These are phyloP conservation scores for Floccularia luteovirens DNA, from an alignment of 768 basidiomycete species.

Conservation along the genomic window DNA sequence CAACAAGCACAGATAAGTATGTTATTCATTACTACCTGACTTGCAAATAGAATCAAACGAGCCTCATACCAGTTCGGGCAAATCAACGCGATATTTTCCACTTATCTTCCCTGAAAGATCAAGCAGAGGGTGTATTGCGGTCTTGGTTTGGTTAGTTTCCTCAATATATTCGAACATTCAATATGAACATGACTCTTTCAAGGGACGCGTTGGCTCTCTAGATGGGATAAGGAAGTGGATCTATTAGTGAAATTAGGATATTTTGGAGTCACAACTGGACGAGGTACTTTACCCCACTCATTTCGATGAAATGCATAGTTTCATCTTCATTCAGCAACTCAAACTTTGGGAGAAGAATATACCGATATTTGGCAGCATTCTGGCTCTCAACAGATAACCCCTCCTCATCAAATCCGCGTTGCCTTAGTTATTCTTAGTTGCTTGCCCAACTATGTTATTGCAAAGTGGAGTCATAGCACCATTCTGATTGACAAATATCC, in stretches of 20 bases:
- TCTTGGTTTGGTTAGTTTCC: constrained; percentile 62
- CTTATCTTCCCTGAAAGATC: constrained; percentile 65
- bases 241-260: constrained; percentile 61
- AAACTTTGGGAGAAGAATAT: constrained; percentile 89
- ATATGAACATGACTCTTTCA: constrained; percentile 3
- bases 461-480: constrained; percentile 35
- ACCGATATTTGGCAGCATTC: constrained; percentile 78
- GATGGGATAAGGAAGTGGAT: constrained; percentile 80
- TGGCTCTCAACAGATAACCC: constrained; percentile 21
- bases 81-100: constrained; percentile 81
- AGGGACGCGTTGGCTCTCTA: constrained; percentile 77
- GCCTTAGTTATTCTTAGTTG: constrained; percentile 60
- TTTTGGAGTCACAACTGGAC: constrained; percentile 66
- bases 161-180: neutral
- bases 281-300: constrained; percentile 38
- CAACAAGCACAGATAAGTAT: constrained; percentile 84
- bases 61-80: constrained; percentile 58
- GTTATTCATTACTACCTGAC: constrained; percentile 16
- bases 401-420: constrained; percentile 41
- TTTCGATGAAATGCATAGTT: neutral
- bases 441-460: constrained; percentile 55
- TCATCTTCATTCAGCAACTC: constrained; percentile 41
- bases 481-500: constrained; percentile 28
- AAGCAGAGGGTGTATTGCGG: constrained; percentile 65
- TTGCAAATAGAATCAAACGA: constrained; percentile 8